These are phyloP conservation scores for Pichia pseudocactophila DNA, from an alignment of 805 yeast genomes.

Conservation along the genomic window DNA sequence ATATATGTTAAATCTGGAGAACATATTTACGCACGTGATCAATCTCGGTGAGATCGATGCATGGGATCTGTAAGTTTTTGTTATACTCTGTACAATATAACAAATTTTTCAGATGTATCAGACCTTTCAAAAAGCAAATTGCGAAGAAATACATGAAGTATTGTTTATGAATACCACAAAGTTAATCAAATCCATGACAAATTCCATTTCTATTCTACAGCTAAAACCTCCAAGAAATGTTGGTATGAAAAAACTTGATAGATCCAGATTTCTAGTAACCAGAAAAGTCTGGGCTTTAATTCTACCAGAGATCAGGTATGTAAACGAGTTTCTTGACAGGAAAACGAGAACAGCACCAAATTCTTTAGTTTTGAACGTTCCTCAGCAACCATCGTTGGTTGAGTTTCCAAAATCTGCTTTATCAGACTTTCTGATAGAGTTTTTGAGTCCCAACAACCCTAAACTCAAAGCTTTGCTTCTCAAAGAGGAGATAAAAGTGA, in stretches of 20 bases:
- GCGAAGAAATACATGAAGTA: too few relatives aligned
- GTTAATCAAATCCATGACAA: constrained; percentile 7
- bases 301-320: constrained; percentile 56
- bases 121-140: too few relatives aligned
- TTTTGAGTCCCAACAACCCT: constrained; percentile 22
- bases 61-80: too few relatives aligned
- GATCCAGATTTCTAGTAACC: constrained; percentile 48
- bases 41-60: too few relatives aligned
- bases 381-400: constrained; percentile 65
- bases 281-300: constrained; percentile 57
- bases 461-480: constrained; percentile 50
- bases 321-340: constrained; percentile 46
- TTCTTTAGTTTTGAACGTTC: constrained; percentile 45
- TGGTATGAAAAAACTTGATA: constrained; percentile 57
- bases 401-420: constrained; percentile 11
- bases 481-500: constrained; percentile 39
- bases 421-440: constrained; percentile 2
- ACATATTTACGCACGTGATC: too few relatives aligned
- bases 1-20: too few relatives aligned
- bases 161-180: constrained; percentile 3
- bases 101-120: background rate
- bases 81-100: too few relatives aligned
- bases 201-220: constrained; percentile 4
- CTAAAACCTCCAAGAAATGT: constrained; percentile 58
- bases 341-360: constrained; percentile 43